A percentile compares a stretch with the other conserved stretches of the same genome.
phyloP scores from a whole-genome alignment of 768 basidiomycete species.

The Pulveroboletus frians region DNA sequence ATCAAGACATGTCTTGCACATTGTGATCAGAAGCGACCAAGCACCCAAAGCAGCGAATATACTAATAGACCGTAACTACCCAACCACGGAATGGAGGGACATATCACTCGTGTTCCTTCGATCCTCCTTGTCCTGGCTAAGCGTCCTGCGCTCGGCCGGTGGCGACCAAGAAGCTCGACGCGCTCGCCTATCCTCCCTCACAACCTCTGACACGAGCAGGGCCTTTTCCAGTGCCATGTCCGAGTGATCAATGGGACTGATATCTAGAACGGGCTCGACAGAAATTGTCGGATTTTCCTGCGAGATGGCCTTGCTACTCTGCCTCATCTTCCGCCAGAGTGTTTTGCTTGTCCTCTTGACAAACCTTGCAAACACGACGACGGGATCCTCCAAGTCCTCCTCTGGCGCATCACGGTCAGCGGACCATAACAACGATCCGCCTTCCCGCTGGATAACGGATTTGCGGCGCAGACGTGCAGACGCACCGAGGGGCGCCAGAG shows the following conservation, averaged over 20 bases:
- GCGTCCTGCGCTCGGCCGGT: slow-evolving; percentile 20
- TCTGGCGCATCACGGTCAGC: slow-evolving; percentile 22
- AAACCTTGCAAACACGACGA: slow-evolving; percentile 45
- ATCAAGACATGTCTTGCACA: neutral
- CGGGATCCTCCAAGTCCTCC: slow-evolving; percentile 41
- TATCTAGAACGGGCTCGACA: slow-evolving; percentile 13
- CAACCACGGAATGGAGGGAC: slow-evolving; percentile 55
- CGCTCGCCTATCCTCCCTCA: slow-evolving; percentile 6
- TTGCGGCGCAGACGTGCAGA: slow-evolving; percentile 37
- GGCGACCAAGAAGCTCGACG: slow-evolving; percentile 26
- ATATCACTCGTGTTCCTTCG: slow-evolving; percentile 26
- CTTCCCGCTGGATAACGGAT: slow-evolving; percentile 15
- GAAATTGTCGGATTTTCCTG: slow-evolving; percentile 7
- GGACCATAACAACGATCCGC: slow-evolving; percentile 17
- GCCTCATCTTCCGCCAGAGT: slow-evolving; percentile 47
- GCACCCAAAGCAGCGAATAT: neutral
- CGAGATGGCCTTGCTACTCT: slow-evolving; percentile 23
- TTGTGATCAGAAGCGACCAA: neutral
- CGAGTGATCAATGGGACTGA: slow-evolving; percentile 23
- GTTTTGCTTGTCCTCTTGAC: slow-evolving; percentile 39
- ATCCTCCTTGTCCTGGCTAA: neutral
- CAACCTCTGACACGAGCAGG: neutral
- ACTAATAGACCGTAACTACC: slow-evolving; percentile 40
- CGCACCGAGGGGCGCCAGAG: slow-evolving; percentile 48
- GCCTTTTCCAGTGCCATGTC: slow-evolving; percentile 3